A percentile compares a stretch with the other conserved stretches of the same genome.
These are phyloP conservation scores for Phytopythium chamaehyphon DNA, from an alignment of 352 stramenopile genomes.

Conservation along the genomic window DNA sequence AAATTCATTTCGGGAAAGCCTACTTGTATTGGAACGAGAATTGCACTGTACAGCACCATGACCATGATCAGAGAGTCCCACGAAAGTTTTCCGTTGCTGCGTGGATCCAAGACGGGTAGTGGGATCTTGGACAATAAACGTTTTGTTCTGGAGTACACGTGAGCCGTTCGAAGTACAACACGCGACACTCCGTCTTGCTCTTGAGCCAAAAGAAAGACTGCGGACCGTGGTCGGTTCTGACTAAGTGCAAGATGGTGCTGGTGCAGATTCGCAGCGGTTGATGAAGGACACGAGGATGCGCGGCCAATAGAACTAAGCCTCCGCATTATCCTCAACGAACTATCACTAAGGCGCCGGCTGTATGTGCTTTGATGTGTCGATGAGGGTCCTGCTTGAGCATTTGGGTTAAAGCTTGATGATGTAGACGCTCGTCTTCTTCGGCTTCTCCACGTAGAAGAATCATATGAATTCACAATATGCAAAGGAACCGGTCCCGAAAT, in stretches of 20 bases:
- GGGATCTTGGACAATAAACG: background rate
- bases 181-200: constrained; percentile 22
- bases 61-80: constrained; percentile 75
- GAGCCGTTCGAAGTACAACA: constrained; percentile 26
- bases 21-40: constrained; percentile 68
- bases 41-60: constrained; percentile 67
- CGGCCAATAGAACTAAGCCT: constrained; percentile 7
- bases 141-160: constrained; percentile 18
- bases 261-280: background rate
- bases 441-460: background rate
- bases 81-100: constrained; percentile 45
- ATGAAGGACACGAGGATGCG: constrained; percentile 6
- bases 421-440: background rate
- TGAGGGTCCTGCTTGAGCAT: too few species aligned
- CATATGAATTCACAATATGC: too few species aligned
- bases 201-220: constrained; percentile 22
- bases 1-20: constrained; percentile 62
- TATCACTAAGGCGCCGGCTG: constrained; percentile 1
- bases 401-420: background rate
- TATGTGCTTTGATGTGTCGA: background rate
- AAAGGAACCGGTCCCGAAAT: too few species aligned
- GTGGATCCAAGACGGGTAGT: constrained; percentile 46
- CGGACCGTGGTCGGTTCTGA: constrained; percentile 19
- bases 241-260: background rate
- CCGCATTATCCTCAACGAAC: background rate